These are phyloP conservation scores for Aspergillus olivimuriae DNA, from an alignment of 495 filamentous ascomycete species.

Conservation along the genomic window DNA sequence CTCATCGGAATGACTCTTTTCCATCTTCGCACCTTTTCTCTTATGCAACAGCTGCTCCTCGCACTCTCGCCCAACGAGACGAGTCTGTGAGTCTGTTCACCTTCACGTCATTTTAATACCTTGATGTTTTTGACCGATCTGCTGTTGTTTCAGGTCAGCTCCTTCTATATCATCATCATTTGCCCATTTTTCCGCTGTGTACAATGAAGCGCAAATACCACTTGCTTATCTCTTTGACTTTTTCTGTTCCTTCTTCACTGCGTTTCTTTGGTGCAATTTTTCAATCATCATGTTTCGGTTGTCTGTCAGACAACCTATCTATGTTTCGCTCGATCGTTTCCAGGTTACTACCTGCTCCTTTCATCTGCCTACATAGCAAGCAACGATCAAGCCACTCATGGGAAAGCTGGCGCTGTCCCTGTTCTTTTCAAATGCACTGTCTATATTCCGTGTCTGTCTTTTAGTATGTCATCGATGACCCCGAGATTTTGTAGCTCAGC, in stretches of 20 bases:
- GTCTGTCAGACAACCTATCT: constrained; percentile 3
- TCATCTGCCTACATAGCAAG: neutral
- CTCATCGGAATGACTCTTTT: neutral
- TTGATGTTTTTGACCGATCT: constrained; percentile 10
- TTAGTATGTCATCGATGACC: too few relatives aligned
- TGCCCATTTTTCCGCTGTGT: constrained; percentile 26
- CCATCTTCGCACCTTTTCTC: constrained; percentile 2
- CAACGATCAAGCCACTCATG: neutral
- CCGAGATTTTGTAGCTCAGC: too few relatives aligned
- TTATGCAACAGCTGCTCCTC: constrained; percentile 3
- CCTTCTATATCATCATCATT: constrained; percentile 11
- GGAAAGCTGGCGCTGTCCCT: constrained; percentile 6
- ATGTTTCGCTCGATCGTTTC: neutral
- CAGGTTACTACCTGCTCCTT: neutral
- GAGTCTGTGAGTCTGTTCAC: neutral
- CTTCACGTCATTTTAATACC: constrained; percentile 15
- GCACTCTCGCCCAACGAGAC: too few relatives aligned
- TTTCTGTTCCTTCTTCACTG: constrained; percentile 3
- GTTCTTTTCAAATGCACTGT: constrained; percentile 13
- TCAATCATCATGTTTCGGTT: constrained; percentile 10
- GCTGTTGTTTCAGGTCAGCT: constrained; percentile 7
- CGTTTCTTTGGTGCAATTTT: constrained; percentile 12
- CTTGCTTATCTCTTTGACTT: constrained; percentile 16
- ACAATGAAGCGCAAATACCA: constrained; percentile 48
- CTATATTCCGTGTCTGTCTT: too few relatives aligned